Base-by-base conservation (phyloP, 305 asterid genomes). In the Solanum hybrid region DNA sequence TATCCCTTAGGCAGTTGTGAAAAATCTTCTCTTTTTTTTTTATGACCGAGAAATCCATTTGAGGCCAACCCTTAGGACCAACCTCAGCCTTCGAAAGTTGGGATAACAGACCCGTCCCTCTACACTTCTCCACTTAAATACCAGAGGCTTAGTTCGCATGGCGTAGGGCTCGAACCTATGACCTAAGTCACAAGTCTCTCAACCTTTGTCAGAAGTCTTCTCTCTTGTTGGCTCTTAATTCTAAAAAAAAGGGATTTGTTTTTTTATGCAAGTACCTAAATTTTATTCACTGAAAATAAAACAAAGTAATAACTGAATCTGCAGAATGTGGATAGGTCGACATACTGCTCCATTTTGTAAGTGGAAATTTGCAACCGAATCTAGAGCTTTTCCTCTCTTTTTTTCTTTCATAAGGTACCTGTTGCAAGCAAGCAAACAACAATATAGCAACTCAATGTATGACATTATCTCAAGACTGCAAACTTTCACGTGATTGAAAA, bases 301-400 rank as follows among this genome's bases (percentile, higher is more conserved):
- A 32, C 75, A 81, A 79, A 85, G 45, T 45, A 37, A n/a, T 78
- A 15, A 61, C 86, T 79, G 87, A 83, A 84, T 87, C 57, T 76
- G n/a, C 72, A 57, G 2, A 85, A 85, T 33, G 36, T 85, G 77
- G 45, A 78, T 86, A 57, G 80, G 27, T 89, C 65, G 87, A 95
- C 98, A 90, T 93, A 97, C 99, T 91, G 99, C 99, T 92, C 99
- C 99, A 90, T 97, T 97, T 91, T 96, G 99, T 90, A 97, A 92
- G 94, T 97, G 99, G 93, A 97, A 96, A 92, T 96, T 96, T 90
- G 98, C 98, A 89, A 96, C 99, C 31, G 98, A 94, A 91, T 96
- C 98, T 84, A 96, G 93, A 90, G 98, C 98, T 92, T 97, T 97
- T 77, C 98, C 98, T 92, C 98, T 94, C 96, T 96, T 96, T 93